These are phyloP conservation scores for Cymbopogon citratus DNA, from an alignment of 176 grass and related monocot species.

Conservation along the genomic window DNA sequence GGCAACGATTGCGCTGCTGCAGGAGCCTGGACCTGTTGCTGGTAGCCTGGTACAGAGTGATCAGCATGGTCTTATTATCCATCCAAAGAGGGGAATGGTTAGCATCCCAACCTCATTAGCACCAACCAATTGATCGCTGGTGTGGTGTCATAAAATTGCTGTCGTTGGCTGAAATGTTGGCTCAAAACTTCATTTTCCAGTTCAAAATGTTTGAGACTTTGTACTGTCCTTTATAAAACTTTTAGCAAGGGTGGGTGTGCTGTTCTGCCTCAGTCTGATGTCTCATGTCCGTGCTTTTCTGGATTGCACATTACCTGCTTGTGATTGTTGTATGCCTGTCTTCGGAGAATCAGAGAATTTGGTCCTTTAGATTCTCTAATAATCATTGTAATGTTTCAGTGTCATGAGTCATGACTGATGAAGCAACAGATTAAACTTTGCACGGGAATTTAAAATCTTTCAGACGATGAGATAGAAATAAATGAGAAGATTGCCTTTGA, in stretches of 20 bases:
- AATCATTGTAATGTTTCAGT: not conserved
- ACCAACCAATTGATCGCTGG: not conserved
- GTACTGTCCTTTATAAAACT: not conserved
- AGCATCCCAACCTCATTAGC: not conserved
- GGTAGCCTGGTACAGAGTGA: slow-evolving; percentile 30
- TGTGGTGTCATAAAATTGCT: not conserved
- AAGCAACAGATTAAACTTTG: not conserved
- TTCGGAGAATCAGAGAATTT: not conserved
- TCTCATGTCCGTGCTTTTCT: not conserved
- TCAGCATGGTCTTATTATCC: slow-evolving; percentile 34
- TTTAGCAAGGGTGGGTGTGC: not conserved
- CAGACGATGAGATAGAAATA: not conserved
- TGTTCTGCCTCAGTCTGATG: not conserved
- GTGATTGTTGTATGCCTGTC: not conserved
- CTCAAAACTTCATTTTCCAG: not conserved
- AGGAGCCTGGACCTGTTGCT: slow-evolving; percentile 9
- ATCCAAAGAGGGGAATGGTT: not conserved
- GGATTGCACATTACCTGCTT: not conserved
- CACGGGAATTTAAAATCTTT: not conserved
- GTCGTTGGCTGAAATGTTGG: not conserved
- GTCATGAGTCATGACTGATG: not conserved
- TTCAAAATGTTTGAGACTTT: not conserved
- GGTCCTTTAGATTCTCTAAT: no score
- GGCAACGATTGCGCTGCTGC: slow-evolving; percentile 42
- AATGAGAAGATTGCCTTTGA: not conserved